These are phyloP conservation scores for Zygotorulaspora florentina DNA, from an alignment of 805 yeast species.

Conservation along the genomic window DNA sequence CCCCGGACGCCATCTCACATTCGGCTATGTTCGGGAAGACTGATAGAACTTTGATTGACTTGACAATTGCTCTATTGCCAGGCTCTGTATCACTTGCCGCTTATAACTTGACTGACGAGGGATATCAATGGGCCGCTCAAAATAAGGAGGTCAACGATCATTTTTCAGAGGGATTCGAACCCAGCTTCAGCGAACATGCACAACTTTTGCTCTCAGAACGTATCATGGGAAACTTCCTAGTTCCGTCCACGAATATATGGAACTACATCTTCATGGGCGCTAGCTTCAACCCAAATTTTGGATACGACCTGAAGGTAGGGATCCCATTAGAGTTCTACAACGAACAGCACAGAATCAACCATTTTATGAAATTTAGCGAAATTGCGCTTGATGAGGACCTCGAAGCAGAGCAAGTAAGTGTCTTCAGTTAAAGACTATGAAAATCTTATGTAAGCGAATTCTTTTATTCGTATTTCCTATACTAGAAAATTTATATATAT, in stretches of 20 bases:
- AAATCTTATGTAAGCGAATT: not conserved
- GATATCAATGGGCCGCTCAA: slow-evolving; percentile 70
- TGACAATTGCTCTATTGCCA: slow-evolving; percentile 69
- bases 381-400: slow-evolving; percentile 50
- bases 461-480: not conserved
- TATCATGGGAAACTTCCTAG: slow-evolving; percentile 76
- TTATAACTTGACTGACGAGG: slow-evolving; percentile 55
- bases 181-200: slow-evolving; percentile 53
- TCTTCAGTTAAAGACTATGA: slow-evolving; percentile 51
- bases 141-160: slow-evolving; percentile 53
- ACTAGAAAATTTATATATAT: too few species aligned
- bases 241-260: slow-evolving; percentile 85
- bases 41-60: slow-evolving; percentile 44
- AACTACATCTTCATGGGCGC: slow-evolving; percentile 87
- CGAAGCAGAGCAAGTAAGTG: slow-evolving; percentile 67
- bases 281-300: slow-evolving; percentile 63
- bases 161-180: slow-evolving; percentile 64
- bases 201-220: slow-evolving; percentile 73
- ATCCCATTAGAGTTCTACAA: slow-evolving; percentile 79
- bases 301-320: slow-evolving; percentile 65
- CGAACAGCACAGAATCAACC: slow-evolving; percentile 83
- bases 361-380: slow-evolving; percentile 71
- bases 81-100: slow-evolving; percentile 81
- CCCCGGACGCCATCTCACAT: slow-evolving; percentile 67
- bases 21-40: slow-evolving; percentile 36